These are phyloP conservation scores for Dryadomyces sulphureus DNA, from an alignment of 2,329 filamentous ascomycete species.

Conservation along the genomic window DNA sequence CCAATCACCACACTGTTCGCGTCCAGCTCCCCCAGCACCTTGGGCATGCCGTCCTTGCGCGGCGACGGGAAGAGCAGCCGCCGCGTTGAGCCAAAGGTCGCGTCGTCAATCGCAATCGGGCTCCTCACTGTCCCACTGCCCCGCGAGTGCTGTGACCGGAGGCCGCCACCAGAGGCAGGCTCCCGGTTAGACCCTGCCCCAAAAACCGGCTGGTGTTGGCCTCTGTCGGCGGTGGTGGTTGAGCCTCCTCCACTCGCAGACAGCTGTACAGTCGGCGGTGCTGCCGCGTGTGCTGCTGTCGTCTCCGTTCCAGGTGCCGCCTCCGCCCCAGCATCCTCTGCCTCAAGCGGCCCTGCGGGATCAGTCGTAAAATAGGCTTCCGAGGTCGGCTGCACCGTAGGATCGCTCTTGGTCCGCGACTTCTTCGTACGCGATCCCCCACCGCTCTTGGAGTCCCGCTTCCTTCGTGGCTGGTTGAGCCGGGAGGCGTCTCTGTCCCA, in stretches of 20 bases:
- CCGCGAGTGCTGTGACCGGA: slow-evolving; percentile 36
- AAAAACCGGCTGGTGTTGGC: slow-evolving; percentile 13
- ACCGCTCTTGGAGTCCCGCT: slow-evolving; percentile 25
- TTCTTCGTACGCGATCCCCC: slow-evolving; percentile 32
- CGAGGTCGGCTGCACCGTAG: slow-evolving; percentile 30
- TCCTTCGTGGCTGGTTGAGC: slow-evolving; percentile 35
- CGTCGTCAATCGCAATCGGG: slow-evolving; percentile 37
- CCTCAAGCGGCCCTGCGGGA: slow-evolving; percentile 31
- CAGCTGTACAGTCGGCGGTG: background rate
- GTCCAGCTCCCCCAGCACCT: slow-evolving; percentile 42
- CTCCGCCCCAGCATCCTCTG: slow-evolving; percentile 5
- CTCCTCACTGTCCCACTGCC: slow-evolving; percentile 40
- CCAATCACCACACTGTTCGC: slow-evolving; percentile 28
- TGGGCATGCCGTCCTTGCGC: slow-evolving; percentile 46
- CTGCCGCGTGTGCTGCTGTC: background rate
- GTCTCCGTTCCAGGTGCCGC: background rate
- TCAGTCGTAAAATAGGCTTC: slow-evolving; percentile 41
- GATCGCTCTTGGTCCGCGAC: slow-evolving; percentile 31
- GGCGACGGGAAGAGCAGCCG: slow-evolving; percentile 67
- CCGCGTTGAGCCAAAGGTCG: slow-evolving; percentile 41
- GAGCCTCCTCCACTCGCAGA: too few species aligned
- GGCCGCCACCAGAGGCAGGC: slow-evolving; percentile 15
- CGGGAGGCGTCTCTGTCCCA: slow-evolving; percentile 57
- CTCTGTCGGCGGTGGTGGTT: background rate
- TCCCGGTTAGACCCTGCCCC: slow-evolving; percentile 17